These are phyloP conservation scores for Rhodotorula diobovata DNA, from an alignment of 768 basidiomycete genomes.

Conservation along the genomic window DNA sequence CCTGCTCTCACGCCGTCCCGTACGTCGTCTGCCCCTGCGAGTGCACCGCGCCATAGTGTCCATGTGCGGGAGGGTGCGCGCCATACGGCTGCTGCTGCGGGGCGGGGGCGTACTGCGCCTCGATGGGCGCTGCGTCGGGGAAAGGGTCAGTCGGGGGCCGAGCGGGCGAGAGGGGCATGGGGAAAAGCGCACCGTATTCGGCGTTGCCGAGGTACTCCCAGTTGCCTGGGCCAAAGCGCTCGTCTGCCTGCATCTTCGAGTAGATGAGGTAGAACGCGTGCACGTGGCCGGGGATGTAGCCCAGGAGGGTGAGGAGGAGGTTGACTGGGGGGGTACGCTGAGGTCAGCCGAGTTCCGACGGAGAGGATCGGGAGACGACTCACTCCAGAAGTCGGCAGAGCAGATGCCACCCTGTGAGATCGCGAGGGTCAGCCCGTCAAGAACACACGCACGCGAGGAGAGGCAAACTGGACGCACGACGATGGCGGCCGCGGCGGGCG, in stretches of 20 bases:
- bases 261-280: slow-evolving; percentile 58
- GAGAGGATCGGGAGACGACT: no score
- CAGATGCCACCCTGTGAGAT: slow-evolving; percentile 57
- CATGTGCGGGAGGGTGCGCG: not conserved
- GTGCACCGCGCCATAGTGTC: not conserved
- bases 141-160: not conserved
- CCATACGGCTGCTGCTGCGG: not conserved
- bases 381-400: slow-evolving; percentile 66
- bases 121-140: not conserved
- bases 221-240: slow-evolving; percentile 64
- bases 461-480: slow-evolving; percentile 44
- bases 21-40: not conserved
- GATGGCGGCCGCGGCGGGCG: slow-evolving; percentile 64
- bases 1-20: not conserved
- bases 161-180: not conserved
- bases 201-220: slow-evolving; percentile 49
- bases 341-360: no score
- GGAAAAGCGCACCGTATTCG: not conserved
- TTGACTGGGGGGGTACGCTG: no score
- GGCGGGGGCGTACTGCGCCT: not conserved
- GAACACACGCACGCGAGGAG: no score
- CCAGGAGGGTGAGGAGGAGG: slow-evolving; percentile 69
- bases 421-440: not conserved
- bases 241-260: slow-evolving; percentile 72
- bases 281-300: slow-evolving; percentile 52